Evolutionary conservation across 176 grass and related monocot species (phyloP).

Genomic region (Musa acuminata): DNA sequence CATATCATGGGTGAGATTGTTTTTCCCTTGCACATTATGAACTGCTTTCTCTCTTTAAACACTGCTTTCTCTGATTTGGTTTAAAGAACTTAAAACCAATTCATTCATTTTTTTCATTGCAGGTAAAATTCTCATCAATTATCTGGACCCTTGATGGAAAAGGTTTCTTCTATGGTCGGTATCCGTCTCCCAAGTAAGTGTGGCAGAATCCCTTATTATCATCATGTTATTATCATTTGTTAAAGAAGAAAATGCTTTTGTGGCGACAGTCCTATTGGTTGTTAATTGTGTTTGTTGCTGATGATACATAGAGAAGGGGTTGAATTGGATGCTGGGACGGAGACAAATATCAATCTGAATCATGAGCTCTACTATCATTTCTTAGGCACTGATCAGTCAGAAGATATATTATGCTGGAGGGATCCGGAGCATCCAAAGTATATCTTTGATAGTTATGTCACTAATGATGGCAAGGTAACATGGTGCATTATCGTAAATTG

Average conservation of each 20-base stretch:
- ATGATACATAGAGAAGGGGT: conserved; percentile 31
- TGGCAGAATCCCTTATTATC: background rate
- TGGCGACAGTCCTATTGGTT: conserved; percentile 6
- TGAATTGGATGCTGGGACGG: conserved; percentile 72
- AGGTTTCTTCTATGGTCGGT: conserved; percentile 91
- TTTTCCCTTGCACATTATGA: background rate
- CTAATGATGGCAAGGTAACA: conserved; percentile 80
- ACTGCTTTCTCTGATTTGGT: background rate
- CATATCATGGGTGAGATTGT: conserved; percentile 64
- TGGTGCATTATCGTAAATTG: background rate
- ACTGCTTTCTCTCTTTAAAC: background rate
- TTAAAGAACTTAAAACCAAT: too few species aligned
- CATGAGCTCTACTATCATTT: conserved; percentile 89
- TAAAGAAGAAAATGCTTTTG: background rate
- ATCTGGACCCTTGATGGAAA: conserved; percentile 85
- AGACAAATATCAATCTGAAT: conserved; percentile 90
- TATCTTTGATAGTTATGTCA: conserved; percentile 41
- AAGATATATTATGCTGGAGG: conserved; percentile 94
- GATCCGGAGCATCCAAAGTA: conserved; percentile 82
- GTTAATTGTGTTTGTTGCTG: conserved; percentile 8
- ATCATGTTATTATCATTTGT: background rate
- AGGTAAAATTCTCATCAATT: conserved; percentile 90
- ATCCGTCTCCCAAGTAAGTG: conserved; percentile 65
- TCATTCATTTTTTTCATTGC: background rate
- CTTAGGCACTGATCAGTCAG: conserved; percentile 71